Conservation (phyloP, 1,139 yeast species). For the Suhomyces maxii region DNA sequence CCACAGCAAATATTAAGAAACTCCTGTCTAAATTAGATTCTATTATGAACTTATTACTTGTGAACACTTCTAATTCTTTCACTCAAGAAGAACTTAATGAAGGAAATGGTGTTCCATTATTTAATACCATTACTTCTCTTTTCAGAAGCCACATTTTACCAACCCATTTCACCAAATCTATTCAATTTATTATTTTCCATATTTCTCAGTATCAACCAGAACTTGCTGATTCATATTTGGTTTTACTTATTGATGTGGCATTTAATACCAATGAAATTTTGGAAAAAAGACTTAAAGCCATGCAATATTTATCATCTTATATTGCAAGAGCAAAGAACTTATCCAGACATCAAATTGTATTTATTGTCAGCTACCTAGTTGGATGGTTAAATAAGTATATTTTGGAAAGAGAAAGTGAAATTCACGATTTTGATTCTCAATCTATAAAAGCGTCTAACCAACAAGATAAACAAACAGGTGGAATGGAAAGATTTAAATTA, state of each 20-base stretch:
- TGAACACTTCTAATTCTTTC: constrained; percentile 50
- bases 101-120: constrained; percentile 72
- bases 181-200: constrained; percentile 82
- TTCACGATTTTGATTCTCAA: constrained; percentile 46
- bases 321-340: constrained; percentile 83
- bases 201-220: constrained; percentile 81
- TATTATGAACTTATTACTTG: constrained; percentile 57
- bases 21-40: constrained; percentile 70
- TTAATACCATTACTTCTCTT: constrained; percentile 70
- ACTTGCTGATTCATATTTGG: constrained; percentile 81
- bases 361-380: constrained; percentile 74
- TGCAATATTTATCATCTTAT: constrained; percentile 90
- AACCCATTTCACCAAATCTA: constrained; percentile 88
- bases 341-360: constrained; percentile 68
- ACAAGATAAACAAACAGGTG: constrained; percentile 35
- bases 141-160: constrained; percentile 85
- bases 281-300: constrained; percentile 79
- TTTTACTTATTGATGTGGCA: constrained; percentile 78
- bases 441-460: constrained; percentile 11
- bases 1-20: constrained; percentile 54
- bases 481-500: constrained; percentile 78
- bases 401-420: constrained; percentile 79
- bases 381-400: constrained; percentile 84
- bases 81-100: constrained; percentile 51
- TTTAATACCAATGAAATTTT: constrained; percentile 65